Evolutionary conservation across 331 rosid species (phyloP), one percentile per base, ranked within the genome.

Genomic region (Arachis monticola): DNA sequence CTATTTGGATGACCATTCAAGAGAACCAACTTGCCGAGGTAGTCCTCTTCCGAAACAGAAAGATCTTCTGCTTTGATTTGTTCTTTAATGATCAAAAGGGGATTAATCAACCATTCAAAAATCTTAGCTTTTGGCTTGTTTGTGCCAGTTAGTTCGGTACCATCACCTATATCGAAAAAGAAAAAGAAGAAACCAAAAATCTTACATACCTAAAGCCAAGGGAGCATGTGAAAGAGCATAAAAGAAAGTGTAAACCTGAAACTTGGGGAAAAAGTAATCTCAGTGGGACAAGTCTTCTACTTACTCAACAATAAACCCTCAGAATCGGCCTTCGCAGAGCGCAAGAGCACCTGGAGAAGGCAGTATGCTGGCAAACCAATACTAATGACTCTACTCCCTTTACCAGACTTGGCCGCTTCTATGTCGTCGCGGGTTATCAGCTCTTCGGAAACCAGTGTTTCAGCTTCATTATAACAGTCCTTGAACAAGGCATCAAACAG

Each of bases 31-130:
- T 73, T 90, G 79, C 85, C 31, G 0, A 95, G 76, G 79, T 92
- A 92, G 47, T 79, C 87, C 75, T 95, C 99, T 85, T 95, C 99
- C 3, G 81, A 73, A 38, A 75, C 85, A 0, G 85, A 79, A 53
- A 95, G 97, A 60, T 90, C 80, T 79, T 86, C 93, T 3, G 92
- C 91, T 84, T 69, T 86, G 40, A 95, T 90, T 88, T 95, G 99
- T 10, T 95, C 99, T 80, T 87, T 92, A 55, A 95, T 86, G 63
- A 95, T 81, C 87, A 92, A 75, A 61, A 95, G 89, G 4, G 99
- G 99, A 69, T 86, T 78, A 74, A 95, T 77, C 77, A 95, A 92
- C 99, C 99, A 95, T 32, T 95, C 97, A 45, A 86, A 95, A 73
- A 92, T 59, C 1, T 82, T 80, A 14, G 86, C 99, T 65, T 89